These are phyloP conservation scores for Gossypium herbaceum DNA, from an alignment of 345 rosid genomes.

Conservation along the genomic window DNA sequence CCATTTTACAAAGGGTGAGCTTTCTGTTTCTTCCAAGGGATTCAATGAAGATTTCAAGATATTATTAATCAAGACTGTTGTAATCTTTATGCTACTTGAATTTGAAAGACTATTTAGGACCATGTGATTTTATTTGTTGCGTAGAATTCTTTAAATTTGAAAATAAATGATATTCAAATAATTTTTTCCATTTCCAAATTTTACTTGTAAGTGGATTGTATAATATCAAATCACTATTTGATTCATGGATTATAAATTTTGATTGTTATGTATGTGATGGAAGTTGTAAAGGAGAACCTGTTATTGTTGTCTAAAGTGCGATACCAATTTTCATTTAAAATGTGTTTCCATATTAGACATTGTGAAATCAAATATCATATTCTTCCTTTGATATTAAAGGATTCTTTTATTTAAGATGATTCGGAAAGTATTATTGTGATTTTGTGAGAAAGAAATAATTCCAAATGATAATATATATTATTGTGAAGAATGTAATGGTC, in stretches of 20 bases:
- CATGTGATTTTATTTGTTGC: no score
- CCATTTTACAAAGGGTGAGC: no score
- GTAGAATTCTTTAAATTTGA: no score
- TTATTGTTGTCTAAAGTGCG: neutral
- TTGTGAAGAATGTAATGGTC: neutral
- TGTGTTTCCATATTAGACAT: neutral
- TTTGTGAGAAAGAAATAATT: neutral
- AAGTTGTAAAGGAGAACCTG: neutral
- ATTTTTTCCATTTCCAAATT: no score
- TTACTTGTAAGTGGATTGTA: no score
- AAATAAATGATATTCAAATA: no score
- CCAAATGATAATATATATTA: neutral
- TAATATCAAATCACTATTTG: no score
- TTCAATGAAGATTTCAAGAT: conserved; percentile 32
- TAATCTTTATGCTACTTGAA: no score
- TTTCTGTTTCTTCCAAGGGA: no score
- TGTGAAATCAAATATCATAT: neutral
- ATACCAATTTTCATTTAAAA: neutral
- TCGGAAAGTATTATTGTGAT: no score
- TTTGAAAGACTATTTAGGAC: no score
- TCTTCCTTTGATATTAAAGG: neutral
- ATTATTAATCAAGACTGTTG: conserved; percentile 24
- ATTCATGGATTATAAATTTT: no score
- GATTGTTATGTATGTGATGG: neutral
- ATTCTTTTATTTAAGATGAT: neutral